Evolutionary conservation across 2,329 filamentous ascomycete genomes (phyloP), one percentile per base, ranked within the genome.

Genomic region (Orbilia javanica): DNA sequence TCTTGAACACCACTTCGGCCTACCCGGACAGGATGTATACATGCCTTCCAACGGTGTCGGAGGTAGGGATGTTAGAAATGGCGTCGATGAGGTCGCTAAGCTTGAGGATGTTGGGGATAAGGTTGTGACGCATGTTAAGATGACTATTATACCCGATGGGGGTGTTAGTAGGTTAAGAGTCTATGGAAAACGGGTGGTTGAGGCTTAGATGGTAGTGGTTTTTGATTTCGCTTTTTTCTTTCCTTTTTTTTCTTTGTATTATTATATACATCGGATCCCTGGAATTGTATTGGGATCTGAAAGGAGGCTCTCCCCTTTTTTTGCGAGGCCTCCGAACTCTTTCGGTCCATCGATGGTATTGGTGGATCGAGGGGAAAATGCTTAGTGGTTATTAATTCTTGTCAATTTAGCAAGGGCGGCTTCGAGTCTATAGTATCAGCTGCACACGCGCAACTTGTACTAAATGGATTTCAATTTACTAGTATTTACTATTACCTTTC

Each of bases 111-210:
- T 86, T 72, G 18, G 85, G 87, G 80, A 89, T 42, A 87, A 86
- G 83, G 85, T 86, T 1, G 92, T 93, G 82, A 93, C 92, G 11
- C 94, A 96, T 85, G 90, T 94, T 22, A 97, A 97, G 88, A 86
- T 98, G 83, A 92, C 93, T 36, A 96, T 97, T 83, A 93, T 97
- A 81, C 95, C 95, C 0, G 94, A 98, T 84, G 94, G 95, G 36
- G 94, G 95, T 25, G 92, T 97, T 1, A 97, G 97, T 89, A 87
- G 94, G 80, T 88, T 97, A 80, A 89, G 93, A 53, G 89, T 95
- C 1, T 90, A 92, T 84, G 93, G 91, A 1, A 90, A 88, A 82
- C 87, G 90, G 80, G 85, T 84, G n/a, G 63, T 53, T 1, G 25
- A 66, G 13, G 10, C 4, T 22, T 22, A 48, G 4, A 25, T 42